Evolutionary conservation across 495 filamentous ascomycete genomes (phyloP).

Genomic region (Podospora didyma): DNA sequence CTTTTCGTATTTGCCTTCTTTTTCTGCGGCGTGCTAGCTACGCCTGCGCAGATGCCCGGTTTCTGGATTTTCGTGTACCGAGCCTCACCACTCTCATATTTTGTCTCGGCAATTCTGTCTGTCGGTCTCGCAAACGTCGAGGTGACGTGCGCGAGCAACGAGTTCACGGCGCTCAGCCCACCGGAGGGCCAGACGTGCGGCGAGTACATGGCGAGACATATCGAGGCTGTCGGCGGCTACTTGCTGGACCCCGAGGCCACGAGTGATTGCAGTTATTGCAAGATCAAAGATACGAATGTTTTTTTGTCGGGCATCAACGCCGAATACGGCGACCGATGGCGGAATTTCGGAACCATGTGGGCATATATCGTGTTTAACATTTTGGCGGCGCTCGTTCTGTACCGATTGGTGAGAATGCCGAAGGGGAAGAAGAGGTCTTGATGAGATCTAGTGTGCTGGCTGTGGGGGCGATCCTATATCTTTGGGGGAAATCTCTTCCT

Average conservation of each 20-base stretch:
- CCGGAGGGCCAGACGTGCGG: constrained; percentile 45
- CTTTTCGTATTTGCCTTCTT: constrained; percentile 64
- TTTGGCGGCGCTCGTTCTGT: constrained; percentile 63
- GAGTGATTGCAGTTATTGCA: constrained; percentile 58
- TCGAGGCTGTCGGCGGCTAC: constrained; percentile 42
- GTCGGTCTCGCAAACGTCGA: constrained; percentile 54
- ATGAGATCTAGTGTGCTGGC: not conserved
- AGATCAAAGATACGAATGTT: constrained; percentile 53
- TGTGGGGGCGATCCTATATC: no score
- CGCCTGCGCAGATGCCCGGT: constrained; percentile 55
- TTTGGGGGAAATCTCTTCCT: no score
- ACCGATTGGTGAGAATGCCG: constrained; percentile 75
- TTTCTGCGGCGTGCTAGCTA: constrained; percentile 66
- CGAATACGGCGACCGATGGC: constrained; percentile 56
- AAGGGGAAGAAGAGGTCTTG: constrained; percentile 44
- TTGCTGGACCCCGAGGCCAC: constrained; percentile 34
- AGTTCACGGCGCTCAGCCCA: constrained; percentile 54
- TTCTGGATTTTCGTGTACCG: constrained; percentile 91
- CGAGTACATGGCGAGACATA: constrained; percentile 54
- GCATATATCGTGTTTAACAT: constrained; percentile 75
- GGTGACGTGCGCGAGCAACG: constrained; percentile 58
- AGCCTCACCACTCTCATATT: constrained; percentile 69
- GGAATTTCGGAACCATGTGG: constrained; percentile 66
- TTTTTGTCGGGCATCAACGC: constrained; percentile 52
- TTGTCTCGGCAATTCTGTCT: constrained; percentile 60